Evolutionary conservation across 306 rosid species (phyloP).

Genomic region (peach (Prunus persica)): Prunus_persica_NCBIv2 NC_034009.1:43776001-43776500

Average conservation of each 20-base stretch:
- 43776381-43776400: conserved; percentile 86
- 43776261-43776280: conserved; percentile 85
- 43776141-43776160: conserved; percentile 8
- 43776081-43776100: neutral
- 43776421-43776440: conserved; percentile 84
- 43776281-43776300: conserved; percentile 80
- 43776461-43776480: conserved; percentile 20
- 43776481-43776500: conserved; percentile 20
- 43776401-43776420: conserved; percentile 89
- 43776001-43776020: neutral
- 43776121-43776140: neutral
- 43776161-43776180: conserved; percentile 4
- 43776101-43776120: neutral
- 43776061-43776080: neutral
- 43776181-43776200: neutral
- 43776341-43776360: conserved; percentile 75
- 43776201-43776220: neutral
- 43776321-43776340: conserved; percentile 90
- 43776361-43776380: conserved; percentile 73
- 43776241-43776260: conserved; percentile 47
- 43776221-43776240: neutral
- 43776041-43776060: neutral
- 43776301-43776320: conserved; percentile 53
- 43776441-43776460: conserved; percentile 31
- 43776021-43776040: conserved; percentile 6